A percentile compares a stretch with the other conserved stretches of the same genome.
phyloP scores from a whole-genome alignment of 768 basidiomycete genomes.

The Cystofilobasidium capitatum region DNA sequence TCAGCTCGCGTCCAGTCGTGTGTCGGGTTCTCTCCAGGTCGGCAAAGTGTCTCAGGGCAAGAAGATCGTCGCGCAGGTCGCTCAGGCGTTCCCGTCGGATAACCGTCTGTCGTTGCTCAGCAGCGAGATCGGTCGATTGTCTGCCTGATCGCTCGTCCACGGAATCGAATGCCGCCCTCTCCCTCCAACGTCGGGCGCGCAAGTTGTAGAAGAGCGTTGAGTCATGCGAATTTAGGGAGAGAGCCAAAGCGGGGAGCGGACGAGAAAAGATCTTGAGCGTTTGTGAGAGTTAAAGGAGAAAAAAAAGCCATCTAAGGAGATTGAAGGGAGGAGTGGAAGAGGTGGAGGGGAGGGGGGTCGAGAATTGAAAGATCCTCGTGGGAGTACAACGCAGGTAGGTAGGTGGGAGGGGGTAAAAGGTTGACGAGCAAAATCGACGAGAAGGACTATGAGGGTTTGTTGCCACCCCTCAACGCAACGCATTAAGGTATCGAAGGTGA shows the following conservation, averaged over 20 bases:
- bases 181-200: background rate
- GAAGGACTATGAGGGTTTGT: too few relatives aligned
- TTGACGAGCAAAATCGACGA: too few relatives aligned
- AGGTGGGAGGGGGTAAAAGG: too few relatives aligned
- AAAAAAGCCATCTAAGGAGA: too few relatives aligned
- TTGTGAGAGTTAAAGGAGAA: too few relatives aligned
- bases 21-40: conserved; percentile 11
- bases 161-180: background rate
- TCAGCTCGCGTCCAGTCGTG: conserved; percentile 9
- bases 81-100: conserved; percentile 8
- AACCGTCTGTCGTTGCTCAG: conserved; percentile 3
- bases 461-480: too few relatives aligned
- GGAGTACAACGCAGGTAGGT: too few relatives aligned
- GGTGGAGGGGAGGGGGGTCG: too few relatives aligned
- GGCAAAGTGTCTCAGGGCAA: conserved; percentile 21
- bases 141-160: background rate
- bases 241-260: background rate
- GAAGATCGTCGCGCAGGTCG: conserved; percentile 14
- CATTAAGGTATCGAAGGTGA: too few relatives aligned
- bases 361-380: too few relatives aligned
- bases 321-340: too few relatives aligned
- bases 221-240: background rate
- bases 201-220: background rate
- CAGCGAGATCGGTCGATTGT: conserved; percentile 16
- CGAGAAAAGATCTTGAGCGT: background rate